phyloP scores from a whole-genome alignment of 169 alveolate genomes.

The Cystoisospora suis region DNA sequence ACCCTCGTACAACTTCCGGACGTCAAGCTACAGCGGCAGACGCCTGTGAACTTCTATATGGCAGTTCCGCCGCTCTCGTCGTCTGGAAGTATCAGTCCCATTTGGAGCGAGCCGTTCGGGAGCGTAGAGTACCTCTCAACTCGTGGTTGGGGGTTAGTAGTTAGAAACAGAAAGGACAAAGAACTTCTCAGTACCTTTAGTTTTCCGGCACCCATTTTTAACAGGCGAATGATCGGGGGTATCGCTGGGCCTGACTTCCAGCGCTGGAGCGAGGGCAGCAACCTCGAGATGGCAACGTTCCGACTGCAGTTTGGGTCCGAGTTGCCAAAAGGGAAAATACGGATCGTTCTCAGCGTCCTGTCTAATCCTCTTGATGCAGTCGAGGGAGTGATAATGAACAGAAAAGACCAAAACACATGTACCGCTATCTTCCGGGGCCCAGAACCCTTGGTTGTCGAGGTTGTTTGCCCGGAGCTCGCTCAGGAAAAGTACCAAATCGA shows the following conservation, averaged over 20 bases:
- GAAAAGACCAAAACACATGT: neutral
- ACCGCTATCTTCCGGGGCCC: slow-evolving; percentile 17
- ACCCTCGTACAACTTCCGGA: neutral
- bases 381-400: slow-evolving; percentile 2
- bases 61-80: neutral
- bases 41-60: neutral
- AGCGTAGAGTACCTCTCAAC: neutral
- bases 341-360: neutral
- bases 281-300: neutral
- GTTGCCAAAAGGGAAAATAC: neutral
- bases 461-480: neutral
- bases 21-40: neutral
- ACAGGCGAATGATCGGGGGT: slow-evolving; percentile 23
- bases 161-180: neutral
- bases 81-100: neutral
- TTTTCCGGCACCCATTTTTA: neutral
- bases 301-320: neutral
- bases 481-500: neutral
- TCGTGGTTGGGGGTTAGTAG: slow-evolving; percentile 1
- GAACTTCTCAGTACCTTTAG: slow-evolving; percentile 9
- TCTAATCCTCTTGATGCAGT: slow-evolving; percentile 5
- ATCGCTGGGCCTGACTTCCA: slow-evolving; percentile 20
- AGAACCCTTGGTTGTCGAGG: neutral
- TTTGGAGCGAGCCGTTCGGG: neutral
- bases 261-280: neutral